A percentile compares a stretch with the other conserved stretches of the same genome.
These are phyloP conservation scores for Juglanconis oblonga DNA, from an alignment of 2,329 filamentous ascomycete genomes.

Conservation along the genomic window DNA sequence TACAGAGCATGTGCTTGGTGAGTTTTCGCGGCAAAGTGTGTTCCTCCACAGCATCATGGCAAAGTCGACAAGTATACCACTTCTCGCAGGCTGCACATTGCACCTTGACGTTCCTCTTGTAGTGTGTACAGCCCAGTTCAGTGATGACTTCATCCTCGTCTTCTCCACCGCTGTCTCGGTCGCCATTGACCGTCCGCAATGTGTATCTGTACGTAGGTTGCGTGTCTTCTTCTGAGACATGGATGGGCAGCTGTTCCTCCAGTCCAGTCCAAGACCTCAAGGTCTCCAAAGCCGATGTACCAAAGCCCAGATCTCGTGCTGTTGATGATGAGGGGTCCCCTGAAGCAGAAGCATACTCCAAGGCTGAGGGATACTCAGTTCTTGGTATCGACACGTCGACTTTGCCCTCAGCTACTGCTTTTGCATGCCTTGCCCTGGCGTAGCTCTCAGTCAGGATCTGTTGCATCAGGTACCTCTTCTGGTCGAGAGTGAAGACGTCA, in stretches of 20 bases:
- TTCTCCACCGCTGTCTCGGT: slow-evolving; percentile 40
- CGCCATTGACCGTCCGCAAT: slow-evolving; percentile 39
- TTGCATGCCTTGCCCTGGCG: slow-evolving; percentile 13
- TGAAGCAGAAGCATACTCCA: neutral
- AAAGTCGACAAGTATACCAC: slow-evolving; percentile 95
- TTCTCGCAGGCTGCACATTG: slow-evolving; percentile 86
- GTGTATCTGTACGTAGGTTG: slow-evolving; percentile 64
- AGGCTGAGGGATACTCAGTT: slow-evolving; percentile 1
- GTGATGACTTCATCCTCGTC: slow-evolving; percentile 30
- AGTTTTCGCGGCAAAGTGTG: slow-evolving; percentile 76
- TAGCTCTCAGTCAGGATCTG: slow-evolving; percentile 69
- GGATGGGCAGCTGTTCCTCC: slow-evolving; percentile 35
- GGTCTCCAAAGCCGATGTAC: slow-evolving; percentile 41
- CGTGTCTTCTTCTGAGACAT: slow-evolving; percentile 50
- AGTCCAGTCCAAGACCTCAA: slow-evolving; percentile 56
- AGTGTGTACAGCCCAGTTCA: slow-evolving; percentile 81
- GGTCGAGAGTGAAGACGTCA: slow-evolving; percentile 48
- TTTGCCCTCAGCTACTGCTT: slow-evolving; percentile 5
- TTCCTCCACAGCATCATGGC: slow-evolving; percentile 80
- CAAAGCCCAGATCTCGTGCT: slow-evolving; percentile 11
- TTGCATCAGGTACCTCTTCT: slow-evolving; percentile 73
- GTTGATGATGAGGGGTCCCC: slow-evolving; percentile 3
- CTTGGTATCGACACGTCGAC: slow-evolving; percentile 18
- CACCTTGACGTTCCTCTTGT: slow-evolving; percentile 91
- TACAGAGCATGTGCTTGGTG: slow-evolving; percentile 95